These are phyloP conservation scores for Alnus rubra DNA, from an alignment of 306 rosid genomes.

Conservation along the genomic window DNA sequence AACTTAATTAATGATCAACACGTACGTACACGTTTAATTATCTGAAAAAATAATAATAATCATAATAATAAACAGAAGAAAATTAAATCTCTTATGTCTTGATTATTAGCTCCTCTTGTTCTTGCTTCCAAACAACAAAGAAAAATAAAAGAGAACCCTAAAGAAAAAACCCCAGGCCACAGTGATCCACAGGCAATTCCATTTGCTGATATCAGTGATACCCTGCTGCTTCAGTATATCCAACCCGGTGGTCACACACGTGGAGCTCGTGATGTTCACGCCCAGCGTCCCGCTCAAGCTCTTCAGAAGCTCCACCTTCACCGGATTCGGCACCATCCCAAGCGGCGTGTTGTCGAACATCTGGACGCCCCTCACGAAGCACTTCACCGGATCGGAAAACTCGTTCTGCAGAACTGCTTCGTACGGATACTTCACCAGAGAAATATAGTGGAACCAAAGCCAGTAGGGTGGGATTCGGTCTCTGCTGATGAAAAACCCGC, in stretches of 20 bases:
- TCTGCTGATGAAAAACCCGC: constrained; percentile 81
- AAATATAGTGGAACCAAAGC: constrained; percentile 88
- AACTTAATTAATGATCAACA: too few relatives aligned
- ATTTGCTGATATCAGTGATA: constrained; percentile 62
- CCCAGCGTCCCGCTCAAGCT: constrained; percentile 70
- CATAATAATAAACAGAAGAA: background rate
- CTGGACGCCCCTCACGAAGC: constrained; percentile 77
- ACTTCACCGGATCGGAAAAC: constrained; percentile 44
- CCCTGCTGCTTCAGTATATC: constrained; percentile 77
- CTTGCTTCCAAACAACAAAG: constrained; percentile 68
- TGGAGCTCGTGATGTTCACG: constrained; percentile 46
- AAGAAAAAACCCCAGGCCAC: constrained; percentile 86
- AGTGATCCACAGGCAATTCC: constrained; percentile 76
- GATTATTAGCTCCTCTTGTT: constrained; percentile 57
- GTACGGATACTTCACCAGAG: constrained; percentile 87
- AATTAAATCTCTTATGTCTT: too few relatives aligned
- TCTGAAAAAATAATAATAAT: background rate
- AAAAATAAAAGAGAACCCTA: constrained; percentile 69
- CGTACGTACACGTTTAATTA: too few relatives aligned
- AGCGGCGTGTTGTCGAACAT: constrained; percentile 79
- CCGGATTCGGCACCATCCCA: constrained; percentile 35
- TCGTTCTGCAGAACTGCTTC: constrained; percentile 84
- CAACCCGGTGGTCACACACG: constrained; percentile 72
- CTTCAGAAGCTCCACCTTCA: constrained; percentile 60
- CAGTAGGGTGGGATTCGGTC: constrained; percentile 76